Evolutionary conservation across 2,329 filamentous ascomycete species (phyloP), one percentile per base, ranked within the genome.

Genomic region (Davidsoniella eucalypti): DNA sequence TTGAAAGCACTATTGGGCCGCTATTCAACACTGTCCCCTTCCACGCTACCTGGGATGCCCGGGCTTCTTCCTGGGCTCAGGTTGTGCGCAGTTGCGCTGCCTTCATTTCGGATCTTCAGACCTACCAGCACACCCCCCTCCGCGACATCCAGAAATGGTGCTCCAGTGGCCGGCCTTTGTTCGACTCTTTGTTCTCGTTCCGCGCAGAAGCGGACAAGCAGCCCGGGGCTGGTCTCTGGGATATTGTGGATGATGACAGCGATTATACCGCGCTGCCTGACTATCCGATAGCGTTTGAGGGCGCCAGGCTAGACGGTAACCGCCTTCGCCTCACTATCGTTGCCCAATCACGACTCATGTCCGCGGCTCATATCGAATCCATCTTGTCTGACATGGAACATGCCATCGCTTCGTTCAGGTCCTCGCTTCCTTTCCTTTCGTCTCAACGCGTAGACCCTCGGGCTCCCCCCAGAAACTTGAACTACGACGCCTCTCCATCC

Each of bases 1-100:
- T 80, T 2, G 82, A 87, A 44, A 60, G 69, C 18, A 75, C 84
- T 1, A 73, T 92, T 40, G 90, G 88, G 0, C 88, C 90, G 0
- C 66, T 95, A 17, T 94, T 95, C 71, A 95, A 95, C 60, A 94
- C 87, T 0, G 67, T 95, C 1, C 87, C 88, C 0, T 87, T 83
- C 60, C 71, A 75, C 5, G 56, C 73, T 12, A 54, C 64, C 5
- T 55, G 61, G 0, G 58, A 63, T 0, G 66, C 71, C 6, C 16
- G 16, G 2, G 25, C 26, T 3, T 26, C 37, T 4, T 76, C 70
- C 0, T 87, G 82, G 77, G 60, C 65, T 1, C 69, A 74, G 0
- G 62, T 87, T 1, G 67, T 87, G 18, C 68, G 65, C 14, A 65
- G 68, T 47, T 85, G 83, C 54, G 86, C 94, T 57, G 65, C 76